Percentiles rank a stretch among this genome's conserved stretches.
Conservation (phyloP, 148 eudicot genomes). For the Persicaria maculosa region DNA sequence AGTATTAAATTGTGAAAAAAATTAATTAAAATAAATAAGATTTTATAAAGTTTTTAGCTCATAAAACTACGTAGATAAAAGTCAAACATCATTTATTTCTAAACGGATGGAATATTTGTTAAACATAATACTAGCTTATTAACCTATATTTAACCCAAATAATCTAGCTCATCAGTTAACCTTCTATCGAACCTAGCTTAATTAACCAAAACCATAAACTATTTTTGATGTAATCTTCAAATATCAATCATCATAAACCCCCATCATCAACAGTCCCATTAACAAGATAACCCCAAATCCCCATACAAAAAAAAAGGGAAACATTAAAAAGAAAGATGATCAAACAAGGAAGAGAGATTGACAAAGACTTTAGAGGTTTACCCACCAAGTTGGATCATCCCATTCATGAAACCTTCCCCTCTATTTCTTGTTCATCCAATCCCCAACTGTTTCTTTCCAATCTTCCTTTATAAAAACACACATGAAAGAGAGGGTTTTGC, state of each 20-base stretch:
- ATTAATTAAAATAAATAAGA: no score
- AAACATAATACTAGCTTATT: no score
- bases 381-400: conserved; percentile 3
- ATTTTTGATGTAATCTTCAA: neutral
- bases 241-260: neutral
- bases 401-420: neutral
- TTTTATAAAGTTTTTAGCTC: no score
- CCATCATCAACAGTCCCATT: neutral
- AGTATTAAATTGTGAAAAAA: no score
- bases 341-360: conserved; percentile 6
- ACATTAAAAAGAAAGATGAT: neutral
- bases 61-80: no score
- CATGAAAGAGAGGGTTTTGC: neutral
- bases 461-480: neutral
- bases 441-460: neutral
- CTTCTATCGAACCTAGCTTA: no score
- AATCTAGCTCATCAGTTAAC: no score
- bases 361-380: neutral
- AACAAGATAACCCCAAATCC: neutral
- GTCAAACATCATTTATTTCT: no score
- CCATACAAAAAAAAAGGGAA: neutral
- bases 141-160: no score
- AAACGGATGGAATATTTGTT: no score
- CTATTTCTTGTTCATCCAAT: conserved; percentile 6
- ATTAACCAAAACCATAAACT: neutral